A percentile compares a stretch with the other conserved stretches of the same genome.
phyloP scores from a whole-genome alignment of 495 filamentous ascomycete species.

The Aspergillus kassunensis region DNA sequence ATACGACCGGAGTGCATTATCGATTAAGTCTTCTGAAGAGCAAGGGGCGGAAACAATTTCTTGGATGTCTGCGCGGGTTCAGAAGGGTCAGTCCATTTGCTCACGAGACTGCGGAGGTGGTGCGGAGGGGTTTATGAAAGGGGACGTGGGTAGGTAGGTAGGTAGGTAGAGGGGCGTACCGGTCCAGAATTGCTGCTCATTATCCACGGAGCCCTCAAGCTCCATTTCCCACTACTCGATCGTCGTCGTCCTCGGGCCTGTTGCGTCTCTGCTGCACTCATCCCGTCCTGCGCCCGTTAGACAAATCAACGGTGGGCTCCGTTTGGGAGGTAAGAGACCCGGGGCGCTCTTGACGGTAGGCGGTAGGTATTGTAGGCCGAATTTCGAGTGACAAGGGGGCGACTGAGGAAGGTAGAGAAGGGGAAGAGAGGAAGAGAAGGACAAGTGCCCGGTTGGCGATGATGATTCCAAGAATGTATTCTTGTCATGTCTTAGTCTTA shows the following conservation, averaged over 20 bases:
- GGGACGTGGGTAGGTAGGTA: too few relatives aligned
- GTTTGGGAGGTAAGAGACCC: conserved; percentile 2
- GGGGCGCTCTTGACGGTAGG: not conserved
- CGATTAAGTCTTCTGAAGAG: conserved; percentile 72
- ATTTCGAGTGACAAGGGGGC: not conserved
- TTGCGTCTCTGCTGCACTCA: conserved; percentile 37
- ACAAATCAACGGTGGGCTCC: conserved; percentile 12
- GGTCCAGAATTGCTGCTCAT: conserved; percentile 90
- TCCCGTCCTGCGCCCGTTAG: conserved; percentile 33
- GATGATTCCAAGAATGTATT: conserved; percentile 1
- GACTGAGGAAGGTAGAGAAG: not conserved
- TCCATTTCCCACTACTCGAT: conserved; percentile 47
- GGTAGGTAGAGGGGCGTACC: conserved; percentile 52
- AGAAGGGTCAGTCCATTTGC: not conserved
- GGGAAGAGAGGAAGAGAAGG: conserved; percentile 1
- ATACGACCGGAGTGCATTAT: conserved; percentile 81
- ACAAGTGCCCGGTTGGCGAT: conserved; percentile 5
- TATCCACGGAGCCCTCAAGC: conserved; percentile 67
- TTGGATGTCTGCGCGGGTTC: conserved; percentile 62
- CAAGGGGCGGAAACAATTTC: conserved; percentile 71
- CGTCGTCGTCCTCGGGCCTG: conserved; percentile 32
- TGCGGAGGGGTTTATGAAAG: too few relatives aligned
- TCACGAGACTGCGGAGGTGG: not conserved
- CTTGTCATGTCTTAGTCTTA: not conserved
- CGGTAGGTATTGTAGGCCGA: not conserved